Base-by-base conservation (phyloP, 2,329 filamentous ascomycete genomes). In the Aspergillus novofumigatus region DNA sequence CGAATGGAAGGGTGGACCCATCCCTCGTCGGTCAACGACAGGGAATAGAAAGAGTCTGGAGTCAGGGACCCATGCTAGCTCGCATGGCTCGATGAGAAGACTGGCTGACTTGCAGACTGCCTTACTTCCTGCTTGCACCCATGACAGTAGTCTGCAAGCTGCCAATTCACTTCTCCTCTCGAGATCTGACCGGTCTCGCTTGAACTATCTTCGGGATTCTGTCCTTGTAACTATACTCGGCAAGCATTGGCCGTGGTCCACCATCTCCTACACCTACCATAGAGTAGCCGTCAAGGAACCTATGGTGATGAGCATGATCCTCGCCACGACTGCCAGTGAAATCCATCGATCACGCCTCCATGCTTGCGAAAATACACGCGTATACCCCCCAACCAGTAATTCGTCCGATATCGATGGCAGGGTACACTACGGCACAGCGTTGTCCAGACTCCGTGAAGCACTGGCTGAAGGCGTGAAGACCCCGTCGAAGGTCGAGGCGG, bases 231-330 rank as follows among this genome's bases (percentile, higher is more conserved):
- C 67, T 4, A 26, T 67, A 26, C 62, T 69, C 8, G 67, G 67
- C 14, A 68, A 69, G 51, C 62, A 66, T 41, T 69, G 67, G 67
- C 67, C 59, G 17, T 68, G 63, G 66, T 69, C 67, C 20, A 62
- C 62, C 1, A 53, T 69, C 3, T 65, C 67, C 3, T 67, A 68
- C 57, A 52, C 62, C 7, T 69, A 69, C 56, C 64, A 65, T 21
- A 65, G 62, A 38, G 62, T 69, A 29, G 64, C 66, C 3, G 61
- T 63, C 28, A 63, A 56, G 26, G 62, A 68, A 50, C 65, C 62
- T 5, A 67, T 69, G 66, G 60, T 68, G n/a, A 67, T 69, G 65
- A 67, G 65, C 45, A 68, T 68, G 66, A 63, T 69, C 17, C 56
- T 68, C 26, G 67, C 65, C 5, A 68, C 56, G 54, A 59, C 62